Evolutionary conservation across 345 rosid genomes (phyloP), one percentile per base, ranked within the genome.

Genomic region (Adansonia digitata): DNA sequence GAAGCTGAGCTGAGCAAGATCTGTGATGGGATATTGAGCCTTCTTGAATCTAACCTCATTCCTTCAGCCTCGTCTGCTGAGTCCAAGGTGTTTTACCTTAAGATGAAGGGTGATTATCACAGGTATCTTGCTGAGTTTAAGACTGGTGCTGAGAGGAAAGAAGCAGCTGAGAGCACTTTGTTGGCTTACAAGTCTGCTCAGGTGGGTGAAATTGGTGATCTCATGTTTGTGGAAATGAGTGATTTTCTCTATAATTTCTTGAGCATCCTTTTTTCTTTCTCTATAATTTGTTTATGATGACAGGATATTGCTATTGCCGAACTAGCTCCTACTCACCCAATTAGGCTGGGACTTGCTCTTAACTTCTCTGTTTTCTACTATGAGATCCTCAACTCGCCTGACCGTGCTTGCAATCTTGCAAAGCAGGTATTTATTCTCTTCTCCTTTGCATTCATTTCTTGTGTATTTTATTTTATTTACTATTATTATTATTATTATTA

Each of bases 321-420:
- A 8, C 76, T 92, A 70, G 90, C 98, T 79, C 93, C 98, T 22
- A 94, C 98, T 65, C 98, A 94, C 85, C 98, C 98, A 6, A 92
- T 94, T 68, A 88, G 93, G 82, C 88, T 94, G 79, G 99, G 99
- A 56, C 98, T 94, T 69, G 98, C 99, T 14, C 97, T 94, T 66
- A 94, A 94, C 86, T 94, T 94, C 90, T 94, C 98, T 17, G 98
- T 94, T n/a, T 94, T 94, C 84, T 94, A 92, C 80, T 94, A 94
- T 83, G 98, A 94, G 87, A 94, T 94, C 74, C 97, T 94, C 57
- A 94, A 91, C 88, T 94, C 98, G 46, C 95, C 98, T 61, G 98
- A 94, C 71, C 94, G 97, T 40, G 98, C 98, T 2, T 94, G 98
- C 82, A 89, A 77, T 80, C 98, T 94, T 35, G 98, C 97, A 3